Evolutionary conservation across 1,284 basidiomycete genomes (phyloP).

Genomic region (Entoloma clypeatum): DNA sequence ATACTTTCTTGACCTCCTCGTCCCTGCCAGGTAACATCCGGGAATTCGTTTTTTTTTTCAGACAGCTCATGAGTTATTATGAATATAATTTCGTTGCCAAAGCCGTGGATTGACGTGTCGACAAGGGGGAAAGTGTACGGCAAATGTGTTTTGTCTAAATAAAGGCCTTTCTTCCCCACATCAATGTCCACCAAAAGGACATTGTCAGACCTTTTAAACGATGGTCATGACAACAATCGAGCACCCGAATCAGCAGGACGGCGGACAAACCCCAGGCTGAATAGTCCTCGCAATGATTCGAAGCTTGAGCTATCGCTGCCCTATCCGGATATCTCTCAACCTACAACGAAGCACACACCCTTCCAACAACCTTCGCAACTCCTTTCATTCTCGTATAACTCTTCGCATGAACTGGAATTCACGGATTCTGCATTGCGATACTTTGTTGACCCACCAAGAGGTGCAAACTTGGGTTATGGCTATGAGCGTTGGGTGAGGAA

Average conservation of each 20-base stretch:
- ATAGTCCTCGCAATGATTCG: conserved; percentile 5
- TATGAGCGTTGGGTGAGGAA: conserved; percentile 68
- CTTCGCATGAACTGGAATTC: conserved; percentile 53
- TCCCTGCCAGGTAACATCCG: too few relatives aligned
- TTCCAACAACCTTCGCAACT: conserved; percentile 62
- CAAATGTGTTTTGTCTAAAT: too few relatives aligned
- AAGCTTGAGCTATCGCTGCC: conserved; percentile 15
- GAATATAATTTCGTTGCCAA: too few relatives aligned
- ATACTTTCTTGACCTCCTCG: too few relatives aligned
- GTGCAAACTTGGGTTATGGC: conserved; percentile 59
- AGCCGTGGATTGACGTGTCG: too few relatives aligned
- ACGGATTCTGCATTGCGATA: conserved; percentile 66
- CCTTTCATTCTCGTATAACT: conserved; percentile 64
- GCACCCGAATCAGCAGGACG: neutral
- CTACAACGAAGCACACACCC: conserved; percentile 32
- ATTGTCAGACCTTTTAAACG: neutral
- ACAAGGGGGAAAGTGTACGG: too few relatives aligned
- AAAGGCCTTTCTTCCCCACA: too few relatives aligned
- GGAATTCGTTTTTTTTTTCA: too few relatives aligned
- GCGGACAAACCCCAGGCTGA: neutral
- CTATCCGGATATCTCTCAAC: conserved; percentile 28
- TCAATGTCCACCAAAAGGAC: too few relatives aligned
- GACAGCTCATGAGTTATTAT: too few relatives aligned
- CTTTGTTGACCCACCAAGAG: conserved; percentile 58
- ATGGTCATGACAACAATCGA: neutral